phyloP scores from a whole-genome alignment of 768 basidiomycete genomes.

The Tricholomella constricta region DNA sequence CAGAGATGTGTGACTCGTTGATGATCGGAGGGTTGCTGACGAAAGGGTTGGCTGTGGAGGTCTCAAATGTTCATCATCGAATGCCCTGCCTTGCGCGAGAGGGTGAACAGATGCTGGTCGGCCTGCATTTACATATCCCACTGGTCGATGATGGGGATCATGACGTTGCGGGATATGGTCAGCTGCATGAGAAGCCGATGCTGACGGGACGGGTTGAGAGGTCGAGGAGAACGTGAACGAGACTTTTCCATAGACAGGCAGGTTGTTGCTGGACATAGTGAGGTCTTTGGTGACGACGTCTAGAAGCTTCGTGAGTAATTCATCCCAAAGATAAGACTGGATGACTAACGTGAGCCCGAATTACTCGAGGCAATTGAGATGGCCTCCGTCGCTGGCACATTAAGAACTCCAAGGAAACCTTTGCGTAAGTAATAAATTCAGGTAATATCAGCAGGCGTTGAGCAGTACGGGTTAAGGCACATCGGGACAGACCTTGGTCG shows the following conservation, averaged over 20 bases:
- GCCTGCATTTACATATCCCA: constrained; percentile 1
- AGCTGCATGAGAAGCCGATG: constrained; percentile 4
- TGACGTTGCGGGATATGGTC: constrained; percentile 6
- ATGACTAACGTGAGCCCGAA: constrained; percentile 34
- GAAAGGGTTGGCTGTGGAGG: constrained; percentile 13
- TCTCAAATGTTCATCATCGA: constrained; percentile 10
- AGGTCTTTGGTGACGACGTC: constrained; percentile 78
- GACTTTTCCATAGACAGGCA: constrained; percentile 82
- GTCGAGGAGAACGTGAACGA: constrained; percentile 59
- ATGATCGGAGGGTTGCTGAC: constrained; percentile 24
- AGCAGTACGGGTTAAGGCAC: constrained; percentile 40
- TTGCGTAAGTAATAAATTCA: not conserved
- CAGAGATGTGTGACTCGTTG: constrained; percentile 27
- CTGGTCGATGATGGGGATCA: constrained; percentile 8
- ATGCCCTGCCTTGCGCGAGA: constrained; percentile 4
- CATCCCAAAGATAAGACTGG: constrained; percentile 15
- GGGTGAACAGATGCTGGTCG: constrained; percentile 15
- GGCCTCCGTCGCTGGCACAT: constrained; percentile 55
- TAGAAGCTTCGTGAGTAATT: constrained; percentile 28
- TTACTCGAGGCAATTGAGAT: constrained; percentile 48
- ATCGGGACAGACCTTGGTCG: constrained; percentile 65
- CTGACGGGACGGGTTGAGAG: constrained; percentile 30
- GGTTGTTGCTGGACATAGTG: constrained; percentile 70
- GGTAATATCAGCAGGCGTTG: constrained; percentile 30
- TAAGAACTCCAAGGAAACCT: constrained; percentile 64